Percentiles rank a stretch among this genome's conserved stretches.
Evolutionary conservation across 345 rosid species (phyloP).

Genomic region (Syzygium aromaticum): DNA sequence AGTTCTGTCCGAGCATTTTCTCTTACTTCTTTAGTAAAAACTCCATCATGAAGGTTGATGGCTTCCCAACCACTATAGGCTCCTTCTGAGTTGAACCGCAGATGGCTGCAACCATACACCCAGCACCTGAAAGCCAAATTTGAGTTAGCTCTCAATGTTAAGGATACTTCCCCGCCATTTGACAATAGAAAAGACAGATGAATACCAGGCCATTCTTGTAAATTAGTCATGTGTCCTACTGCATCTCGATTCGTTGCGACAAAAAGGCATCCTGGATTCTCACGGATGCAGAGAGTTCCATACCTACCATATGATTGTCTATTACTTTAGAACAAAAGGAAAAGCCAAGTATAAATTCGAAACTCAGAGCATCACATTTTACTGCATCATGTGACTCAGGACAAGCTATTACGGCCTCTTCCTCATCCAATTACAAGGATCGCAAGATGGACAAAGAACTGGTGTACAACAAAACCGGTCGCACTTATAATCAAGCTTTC

Average conservation of each 20-base stretch:
- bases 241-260: conserved; percentile 89
- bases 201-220: conserved; percentile 96
- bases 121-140: conserved; percentile 60
- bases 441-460: neutral
- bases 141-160: neutral
- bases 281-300: conserved; percentile 83
- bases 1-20: neutral
- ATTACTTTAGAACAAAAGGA: neutral
- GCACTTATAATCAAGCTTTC: neutral
- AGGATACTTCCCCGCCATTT: neutral
- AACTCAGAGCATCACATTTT: neutral
- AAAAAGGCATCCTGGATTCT: conserved; percentile 92
- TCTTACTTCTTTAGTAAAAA: conserved; percentile 67
- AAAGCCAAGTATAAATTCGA: neutral
- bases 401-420: neutral
- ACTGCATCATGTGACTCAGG: neutral
- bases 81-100: conserved; percentile 66
- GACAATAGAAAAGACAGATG: neutral
- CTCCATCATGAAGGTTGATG: conserved; percentile 91
- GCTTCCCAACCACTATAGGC: conserved; percentile 91
- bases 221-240: conserved; percentile 74
- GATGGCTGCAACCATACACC: conserved; percentile 87
- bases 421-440: neutral
- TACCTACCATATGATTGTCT: conserved; percentile 35
- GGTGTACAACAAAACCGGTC: neutral